Evolutionary conservation across 257 asterid species (phyloP).

Genomic region (Penstemon davidsonii): DNA sequence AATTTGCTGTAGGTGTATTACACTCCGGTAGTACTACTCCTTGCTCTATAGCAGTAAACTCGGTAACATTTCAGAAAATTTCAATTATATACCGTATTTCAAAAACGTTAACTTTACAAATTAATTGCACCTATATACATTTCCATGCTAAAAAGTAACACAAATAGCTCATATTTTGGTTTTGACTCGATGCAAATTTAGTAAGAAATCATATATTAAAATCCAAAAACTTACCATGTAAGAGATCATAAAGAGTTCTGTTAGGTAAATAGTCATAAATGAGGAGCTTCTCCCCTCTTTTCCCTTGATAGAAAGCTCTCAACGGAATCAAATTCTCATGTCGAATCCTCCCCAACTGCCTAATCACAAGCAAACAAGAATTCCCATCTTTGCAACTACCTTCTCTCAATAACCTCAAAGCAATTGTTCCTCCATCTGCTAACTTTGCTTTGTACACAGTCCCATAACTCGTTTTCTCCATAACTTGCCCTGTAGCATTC

Average conservation of each 20-base stretch:
- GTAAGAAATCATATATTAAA: neutral
- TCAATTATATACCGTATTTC: neutral
- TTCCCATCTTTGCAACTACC: conserved; percentile 77
- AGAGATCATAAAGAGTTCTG: conserved; percentile 74
- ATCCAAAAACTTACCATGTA: conserved; percentile 63
- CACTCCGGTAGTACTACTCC: neutral
- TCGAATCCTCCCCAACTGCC: conserved; percentile 75
- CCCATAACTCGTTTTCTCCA: conserved; percentile 95
- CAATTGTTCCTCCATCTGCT: conserved; percentile 92
- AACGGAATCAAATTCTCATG: conserved; percentile 90
- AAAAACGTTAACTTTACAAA: conserved; percentile 16
- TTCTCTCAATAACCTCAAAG: conserved; percentile 86
- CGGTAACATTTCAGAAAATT: neutral
- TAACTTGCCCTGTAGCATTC: conserved; percentile 95
- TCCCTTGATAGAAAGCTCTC: conserved; percentile 97
- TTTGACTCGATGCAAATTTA: neutral
- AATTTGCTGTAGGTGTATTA: neutral
- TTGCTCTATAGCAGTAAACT: neutral
- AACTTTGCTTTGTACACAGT: conserved; percentile 92
- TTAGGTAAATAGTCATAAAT: conserved; percentile 79
- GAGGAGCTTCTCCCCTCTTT: conserved; percentile 95
- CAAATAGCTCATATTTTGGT: neutral
- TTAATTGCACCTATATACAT: conserved; percentile 1
- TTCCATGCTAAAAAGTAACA: neutral
- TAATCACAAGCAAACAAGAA: conserved; percentile 68